phyloP scores from a whole-genome alignment of 495 filamentous ascomycete genomes.

The Neurospora tetrasperma region DNA sequence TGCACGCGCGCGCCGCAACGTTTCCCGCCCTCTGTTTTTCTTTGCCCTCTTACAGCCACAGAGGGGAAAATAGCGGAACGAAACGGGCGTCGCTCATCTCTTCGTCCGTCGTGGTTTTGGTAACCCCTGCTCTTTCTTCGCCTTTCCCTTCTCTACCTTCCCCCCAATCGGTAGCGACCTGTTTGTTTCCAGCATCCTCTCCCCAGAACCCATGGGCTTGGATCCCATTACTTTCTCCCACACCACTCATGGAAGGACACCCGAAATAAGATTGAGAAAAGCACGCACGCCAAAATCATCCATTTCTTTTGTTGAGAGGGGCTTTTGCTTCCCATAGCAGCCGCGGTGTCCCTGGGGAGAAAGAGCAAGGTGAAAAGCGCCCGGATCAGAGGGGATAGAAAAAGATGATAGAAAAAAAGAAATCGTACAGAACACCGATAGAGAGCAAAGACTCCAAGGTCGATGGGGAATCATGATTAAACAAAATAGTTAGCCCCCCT shows the following conservation, averaged over 20 bases:
- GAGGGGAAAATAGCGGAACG: neutral
- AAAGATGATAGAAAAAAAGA: conserved; percentile 5
- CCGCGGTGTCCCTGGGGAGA: neutral
- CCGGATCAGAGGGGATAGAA: conserved; percentile 7
- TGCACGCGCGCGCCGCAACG: neutral
- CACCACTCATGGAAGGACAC: neutral
- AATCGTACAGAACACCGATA: conserved; percentile 18
- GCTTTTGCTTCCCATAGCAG: conserved; percentile 3
- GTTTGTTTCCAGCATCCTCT: neutral
- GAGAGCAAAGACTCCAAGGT: conserved; percentile 15
- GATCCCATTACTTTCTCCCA: neutral
- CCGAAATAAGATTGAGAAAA: neutral
- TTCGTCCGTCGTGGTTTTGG: conserved; percentile 3
- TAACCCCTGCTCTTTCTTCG: neutral
- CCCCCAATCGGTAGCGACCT: neutral
- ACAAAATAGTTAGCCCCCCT: conserved; percentile 26
- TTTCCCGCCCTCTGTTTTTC: conserved; percentile 1
- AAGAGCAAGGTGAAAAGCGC: conserved; percentile 2
- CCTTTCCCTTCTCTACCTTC: neutral
- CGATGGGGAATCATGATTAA: conserved; percentile 27
- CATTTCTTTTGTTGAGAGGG: neutral
- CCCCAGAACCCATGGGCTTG: neutral
- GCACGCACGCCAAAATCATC: neutral
- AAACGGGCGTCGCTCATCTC: neutral
- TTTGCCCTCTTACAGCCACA: neutral